A percentile compares a stretch with the other conserved stretches of the same genome.
Evolutionary conservation across 257 asterid genomes (phyloP).

Genomic region (Solanum bulbocastanum): DNA sequence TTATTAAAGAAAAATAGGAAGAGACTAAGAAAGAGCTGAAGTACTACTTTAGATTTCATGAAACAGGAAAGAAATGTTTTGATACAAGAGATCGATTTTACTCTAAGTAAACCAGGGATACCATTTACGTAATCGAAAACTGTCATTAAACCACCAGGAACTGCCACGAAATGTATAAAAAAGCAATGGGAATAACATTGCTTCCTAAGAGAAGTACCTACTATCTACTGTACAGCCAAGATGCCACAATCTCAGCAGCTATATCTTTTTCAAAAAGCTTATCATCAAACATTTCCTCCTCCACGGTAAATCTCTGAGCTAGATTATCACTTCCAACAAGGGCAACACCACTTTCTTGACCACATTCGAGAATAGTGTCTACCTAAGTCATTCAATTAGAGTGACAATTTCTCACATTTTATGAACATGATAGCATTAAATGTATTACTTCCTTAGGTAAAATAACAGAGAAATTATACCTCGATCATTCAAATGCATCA

Average conservation of each 20-base stretch:
- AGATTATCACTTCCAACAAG: not conserved
- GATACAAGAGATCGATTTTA: not conserved
- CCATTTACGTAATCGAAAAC: not conserved
- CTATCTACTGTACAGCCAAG: not conserved
- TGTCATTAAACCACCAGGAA: not conserved
- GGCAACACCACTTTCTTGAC: not conserved
- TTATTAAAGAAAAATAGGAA: not conserved
- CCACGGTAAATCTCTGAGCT: not conserved
- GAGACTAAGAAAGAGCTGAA: not conserved
- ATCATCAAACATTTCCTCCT: not conserved
- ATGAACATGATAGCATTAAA: not conserved
- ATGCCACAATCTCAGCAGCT: not conserved
- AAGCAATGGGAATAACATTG: not conserved
- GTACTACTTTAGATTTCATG: not conserved
- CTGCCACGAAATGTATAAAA: not conserved
- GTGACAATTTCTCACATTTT: not conserved
- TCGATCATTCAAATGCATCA: not conserved
- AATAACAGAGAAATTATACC: not conserved
- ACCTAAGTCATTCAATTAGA: not conserved
- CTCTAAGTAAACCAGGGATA: not conserved
- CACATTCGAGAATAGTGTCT: not conserved
- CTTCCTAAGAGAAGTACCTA: not conserved
- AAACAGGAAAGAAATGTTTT: not conserved
- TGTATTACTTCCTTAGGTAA: not conserved
- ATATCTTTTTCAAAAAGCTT: not conserved